A percentile compares a stretch with the other conserved stretches of the same genome.
Conservation (phyloP, 1,139 yeast species). For the Yamadazyma mexicana region DNA sequence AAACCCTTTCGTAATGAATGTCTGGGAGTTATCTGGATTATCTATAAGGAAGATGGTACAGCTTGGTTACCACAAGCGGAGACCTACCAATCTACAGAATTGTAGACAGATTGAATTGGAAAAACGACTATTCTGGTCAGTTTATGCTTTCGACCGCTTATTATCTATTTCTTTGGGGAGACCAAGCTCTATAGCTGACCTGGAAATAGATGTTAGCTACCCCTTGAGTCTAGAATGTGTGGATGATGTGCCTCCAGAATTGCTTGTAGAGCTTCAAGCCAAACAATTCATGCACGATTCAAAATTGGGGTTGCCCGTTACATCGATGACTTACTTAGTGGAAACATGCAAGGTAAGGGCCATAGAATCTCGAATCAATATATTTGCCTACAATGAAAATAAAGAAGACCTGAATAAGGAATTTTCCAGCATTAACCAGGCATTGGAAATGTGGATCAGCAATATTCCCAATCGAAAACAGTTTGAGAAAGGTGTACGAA, state of each 20-base stretch:
- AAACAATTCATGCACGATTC: conserved; percentile 10
- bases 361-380: conserved; percentile 20
- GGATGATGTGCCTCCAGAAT: conserved; percentile 4
- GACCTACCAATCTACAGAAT: conserved; percentile 9
- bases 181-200: conserved; percentile 11
- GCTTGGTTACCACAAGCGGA: conserved; percentile 14
- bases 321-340: conserved; percentile 18
- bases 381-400: conserved; percentile 16
- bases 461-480: conserved; percentile 11
- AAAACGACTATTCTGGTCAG: conserved; percentile 16
- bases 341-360: conserved; percentile 20
- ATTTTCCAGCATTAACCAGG: conserved; percentile 8
- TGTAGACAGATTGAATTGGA: conserved; percentile 12
- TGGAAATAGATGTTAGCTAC: conserved; percentile 12
- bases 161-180: conserved; percentile 15
- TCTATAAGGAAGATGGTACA: conserved; percentile 14
- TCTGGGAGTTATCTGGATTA: conserved; percentile 17
- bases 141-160: conserved; percentile 15
- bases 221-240: conserved; percentile 15
- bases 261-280: conserved; percentile 7
- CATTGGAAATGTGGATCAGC: conserved; percentile 12
- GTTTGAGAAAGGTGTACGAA: conserved; percentile 11
- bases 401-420: conserved; percentile 3
- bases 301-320: conserved; percentile 15
- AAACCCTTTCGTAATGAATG: conserved; percentile 15